Base-by-base conservation (phyloP, 2,329 filamentous ascomycete genomes). In the Teratosphaeria viscida region DNA sequence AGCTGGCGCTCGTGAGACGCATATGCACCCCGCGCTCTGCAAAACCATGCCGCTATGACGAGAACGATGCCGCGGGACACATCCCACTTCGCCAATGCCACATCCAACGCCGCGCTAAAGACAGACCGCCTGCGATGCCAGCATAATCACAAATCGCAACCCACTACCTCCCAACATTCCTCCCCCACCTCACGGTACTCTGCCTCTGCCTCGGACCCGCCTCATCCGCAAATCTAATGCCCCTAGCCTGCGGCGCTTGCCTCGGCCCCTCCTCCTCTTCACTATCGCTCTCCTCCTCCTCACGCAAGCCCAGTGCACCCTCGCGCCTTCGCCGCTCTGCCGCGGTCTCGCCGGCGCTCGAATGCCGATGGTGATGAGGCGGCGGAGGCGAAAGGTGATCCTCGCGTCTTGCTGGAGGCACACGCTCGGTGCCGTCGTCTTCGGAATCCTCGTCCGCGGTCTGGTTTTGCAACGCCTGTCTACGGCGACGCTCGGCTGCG, bases 291-390 rank as follows among this genome's bases (percentile, higher is more conserved):
- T 76, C 77, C 0, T 71, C 72, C 7, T 67, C 62, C 11, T 72
- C 69, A 16, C 76, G 14, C 74, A 88, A 77, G 10, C 88, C 88
- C 1, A 92, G 75, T 1, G 89, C 89, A 1, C 88, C 88, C 66
- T 90, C 84, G 66, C 89, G 82, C 57, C 89, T 79, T 49, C 87
- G 81, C 59, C 86, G 79, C 72, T 92, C 89, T 0, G 88, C 89
- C 0, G 87, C 85, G 0, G 88, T 91, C 74, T 92, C 89, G 37
- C 78, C 37, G 77, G 57, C 61, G 60, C 70, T 70, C 19, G 63
- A 57, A 27, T 64, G 60, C 3, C 64, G 62, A 37, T 66, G 59
- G 8, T 61, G 59, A 12, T 60, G 60, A 23, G 59, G 64, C 19
- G 56, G 55, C 32, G 58, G 57, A 14, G 59, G 55, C 27, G 35